Conservation (phyloP, 2,329 filamentous ascomycete genomes). For the Fusarium nelsonii region DNA sequence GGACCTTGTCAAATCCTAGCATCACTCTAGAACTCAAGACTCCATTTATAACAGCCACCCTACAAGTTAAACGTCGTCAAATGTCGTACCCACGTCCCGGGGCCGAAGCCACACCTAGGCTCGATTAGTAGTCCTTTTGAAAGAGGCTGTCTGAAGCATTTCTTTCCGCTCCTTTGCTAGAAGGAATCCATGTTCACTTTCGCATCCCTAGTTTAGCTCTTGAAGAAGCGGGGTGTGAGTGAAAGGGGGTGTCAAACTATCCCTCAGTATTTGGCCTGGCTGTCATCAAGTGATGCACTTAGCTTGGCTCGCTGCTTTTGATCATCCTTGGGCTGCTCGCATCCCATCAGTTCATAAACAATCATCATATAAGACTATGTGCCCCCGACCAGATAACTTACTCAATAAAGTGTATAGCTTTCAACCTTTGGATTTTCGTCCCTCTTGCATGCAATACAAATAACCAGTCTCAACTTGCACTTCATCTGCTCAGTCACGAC, state of each 20-base stretch:
- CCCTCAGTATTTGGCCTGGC: slow-evolving; percentile 29
- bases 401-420: slow-evolving; percentile 11
- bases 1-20: slow-evolving; percentile 37
- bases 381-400: slow-evolving; percentile 30
- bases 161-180: slow-evolving; percentile 41
- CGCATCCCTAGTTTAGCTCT: slow-evolving; percentile 24
- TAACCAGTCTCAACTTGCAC: slow-evolving; percentile 3
- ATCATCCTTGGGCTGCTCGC: slow-evolving; percentile 37
- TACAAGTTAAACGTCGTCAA: slow-evolving; percentile 46
- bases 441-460: slow-evolving; percentile 4
- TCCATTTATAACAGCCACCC: slow-evolving; percentile 43
- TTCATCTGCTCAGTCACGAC: slow-evolving; percentile 10
- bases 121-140: slow-evolving; percentile 39
- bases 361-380: slow-evolving; percentile 46
- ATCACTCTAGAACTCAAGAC: slow-evolving; percentile 32
- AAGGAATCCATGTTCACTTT: slow-evolving; percentile 39
- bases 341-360: slow-evolving; percentile 39
- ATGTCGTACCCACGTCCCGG: slow-evolving; percentile 42
- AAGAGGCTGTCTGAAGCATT: slow-evolving; percentile 47
- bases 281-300: slow-evolving; percentile 43
- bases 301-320: slow-evolving; percentile 44
- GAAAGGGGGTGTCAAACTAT: slow-evolving; percentile 43
- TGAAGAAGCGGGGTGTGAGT: slow-evolving; percentile 27
- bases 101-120: slow-evolving; percentile 46
- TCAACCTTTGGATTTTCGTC: slow-evolving; percentile 8